These are phyloP conservation scores for Naganishia vishniacii DNA, from an alignment of 768 basidiomycete species.

Conservation along the genomic window DNA sequence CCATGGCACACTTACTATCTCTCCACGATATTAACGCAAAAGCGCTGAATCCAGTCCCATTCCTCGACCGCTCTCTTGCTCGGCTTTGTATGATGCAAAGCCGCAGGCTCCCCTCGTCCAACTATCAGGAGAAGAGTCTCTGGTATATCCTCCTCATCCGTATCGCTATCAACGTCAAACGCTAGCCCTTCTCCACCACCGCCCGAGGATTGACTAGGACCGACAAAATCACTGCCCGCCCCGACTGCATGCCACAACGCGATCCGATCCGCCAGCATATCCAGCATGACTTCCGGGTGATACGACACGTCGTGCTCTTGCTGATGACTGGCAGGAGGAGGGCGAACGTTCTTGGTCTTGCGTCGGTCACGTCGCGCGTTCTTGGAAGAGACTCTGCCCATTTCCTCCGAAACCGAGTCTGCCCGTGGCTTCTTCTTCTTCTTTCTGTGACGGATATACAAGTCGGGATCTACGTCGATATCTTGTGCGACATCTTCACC, in stretches of 20 bases:
- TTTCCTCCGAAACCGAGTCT: not conserved
- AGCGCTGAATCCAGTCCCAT: conserved; percentile 10
- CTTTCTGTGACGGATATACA: not conserved
- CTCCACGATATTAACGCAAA: conserved; percentile 2
- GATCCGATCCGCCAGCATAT: not conserved
- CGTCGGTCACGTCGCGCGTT: not conserved
- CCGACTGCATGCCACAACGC: conserved; percentile 10
- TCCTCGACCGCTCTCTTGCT: conserved; percentile 2
- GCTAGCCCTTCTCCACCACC: not conserved
- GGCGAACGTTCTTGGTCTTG: not conserved
- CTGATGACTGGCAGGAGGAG: not conserved
- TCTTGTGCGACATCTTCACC: not conserved
- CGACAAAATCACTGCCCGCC: not conserved
- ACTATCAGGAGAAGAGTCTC: too few species aligned
- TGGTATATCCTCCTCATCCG: not conserved
- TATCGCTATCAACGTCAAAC: not conserved
- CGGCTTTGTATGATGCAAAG: not conserved
- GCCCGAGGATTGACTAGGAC: too few species aligned
- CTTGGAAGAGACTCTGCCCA: not conserved
- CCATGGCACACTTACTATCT: not conserved
- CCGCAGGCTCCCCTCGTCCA: not conserved
- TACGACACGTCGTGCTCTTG: not conserved
- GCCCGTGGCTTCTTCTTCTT: not conserved
- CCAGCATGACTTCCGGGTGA: not conserved
- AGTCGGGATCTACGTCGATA: not conserved